Evolutionary conservation across 2,329 filamentous ascomycete species (phyloP), one percentile per base, ranked within the genome.

Genomic region (Fusarium cyanostomum): DNA sequence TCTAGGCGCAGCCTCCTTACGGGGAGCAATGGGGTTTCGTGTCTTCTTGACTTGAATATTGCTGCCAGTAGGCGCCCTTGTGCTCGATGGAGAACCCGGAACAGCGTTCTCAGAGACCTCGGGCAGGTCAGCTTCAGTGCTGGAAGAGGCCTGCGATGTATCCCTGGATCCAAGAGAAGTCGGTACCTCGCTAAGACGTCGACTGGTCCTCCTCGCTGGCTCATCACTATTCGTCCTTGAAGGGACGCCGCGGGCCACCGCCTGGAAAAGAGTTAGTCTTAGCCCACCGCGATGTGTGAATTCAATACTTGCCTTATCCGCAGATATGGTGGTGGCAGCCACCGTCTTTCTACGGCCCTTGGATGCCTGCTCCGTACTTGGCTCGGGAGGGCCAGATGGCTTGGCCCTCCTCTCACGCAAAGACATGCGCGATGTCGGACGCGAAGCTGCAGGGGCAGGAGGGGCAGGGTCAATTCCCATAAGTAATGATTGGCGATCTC

Each of bases 341-440:
- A 89, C 84, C 1, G 89, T 92, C 61, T 81, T 89, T 51, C 90
- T 80, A 28, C 89, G 83, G 63, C 78, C 80, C 64, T 79, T 80
- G 8, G 66, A 9, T 6, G 67, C 52, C 48, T 68, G 66, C 28
- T 73, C 67, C 12, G 21, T 49, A 27, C 48, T 55, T 33, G 72
- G 81, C 45, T 84, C 83, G 11, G 84, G 81, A n/a, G 81, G 79
- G 9, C 83, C 80, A n/a, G 81, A 78, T 5, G 84, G 78, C 50
- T 82, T 88, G 8, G 81, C 75, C 72, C 89, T 92, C 59, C 92
- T 86, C 54, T 89, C 88, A 28, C 93, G 86, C 50, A 95, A 80
- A 61, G 92, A 88, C 85, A 90, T 91, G 56, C 90, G 84, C 5
- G 77, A 77, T n/a, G 82, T 84, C 7, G 86, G 81, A 11, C 80